Conservation (phyloP, 2,329 filamentous ascomycete species). For the Colletotrichum sp. region DNA sequence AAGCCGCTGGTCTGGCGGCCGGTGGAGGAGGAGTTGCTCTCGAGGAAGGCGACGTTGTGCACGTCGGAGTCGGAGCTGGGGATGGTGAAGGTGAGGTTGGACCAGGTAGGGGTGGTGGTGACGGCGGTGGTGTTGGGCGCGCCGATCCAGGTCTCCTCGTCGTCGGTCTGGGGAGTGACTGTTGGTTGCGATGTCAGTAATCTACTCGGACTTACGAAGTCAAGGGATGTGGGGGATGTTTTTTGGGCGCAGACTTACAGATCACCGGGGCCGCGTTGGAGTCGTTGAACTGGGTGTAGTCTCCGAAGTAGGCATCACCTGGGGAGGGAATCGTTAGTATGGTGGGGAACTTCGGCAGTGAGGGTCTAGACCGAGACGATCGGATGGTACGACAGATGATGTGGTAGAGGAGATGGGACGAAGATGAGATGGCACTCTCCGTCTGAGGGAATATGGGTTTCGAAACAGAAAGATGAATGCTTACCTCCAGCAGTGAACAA, state of each 20-base stretch:
- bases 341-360: not conserved
- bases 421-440: not conserved
- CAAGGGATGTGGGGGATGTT: not conserved
- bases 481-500: conserved; percentile 28
- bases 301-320: conserved; percentile 12
- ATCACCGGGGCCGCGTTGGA: conserved; percentile 10
- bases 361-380: not conserved
- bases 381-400: not conserved
- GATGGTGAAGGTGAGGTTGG: conserved; percentile 28
- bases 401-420: not conserved
- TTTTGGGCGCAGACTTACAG: not conserved
- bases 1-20: conserved; percentile 24
- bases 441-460: not conserved
- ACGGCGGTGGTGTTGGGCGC: conserved; percentile 21
- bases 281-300: conserved; percentile 3
- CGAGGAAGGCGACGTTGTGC: conserved; percentile 25
- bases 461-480: not conserved
- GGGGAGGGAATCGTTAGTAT: not conserved
- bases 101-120: conserved; percentile 22
- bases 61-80: conserved; percentile 22
- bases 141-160: conserved; percentile 18
- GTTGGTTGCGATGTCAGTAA: not conserved
- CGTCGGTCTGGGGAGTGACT: conserved; percentile 12
- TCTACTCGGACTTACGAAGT: not conserved
- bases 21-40: not conserved